Percentiles rank a stretch among this genome's conserved stretches.
Conservation (phyloP, 116 monocot species). For the Iris pallida region DNA sequence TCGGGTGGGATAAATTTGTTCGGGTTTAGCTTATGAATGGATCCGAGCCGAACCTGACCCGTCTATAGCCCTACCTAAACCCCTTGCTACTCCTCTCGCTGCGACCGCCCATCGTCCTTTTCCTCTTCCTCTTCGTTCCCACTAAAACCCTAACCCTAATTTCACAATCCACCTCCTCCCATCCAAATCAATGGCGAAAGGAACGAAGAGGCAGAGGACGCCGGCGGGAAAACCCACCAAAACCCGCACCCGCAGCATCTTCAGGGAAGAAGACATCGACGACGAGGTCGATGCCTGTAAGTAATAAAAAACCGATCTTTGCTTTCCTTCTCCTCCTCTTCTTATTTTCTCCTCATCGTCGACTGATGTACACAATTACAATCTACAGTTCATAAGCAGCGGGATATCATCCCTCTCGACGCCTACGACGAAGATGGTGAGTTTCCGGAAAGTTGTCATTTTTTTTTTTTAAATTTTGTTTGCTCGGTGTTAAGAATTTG, state of each 20-base stretch:
- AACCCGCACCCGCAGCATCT: background rate
- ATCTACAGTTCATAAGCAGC: constrained; percentile 52
- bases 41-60: too few relatives aligned
- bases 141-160: too few relatives aligned
- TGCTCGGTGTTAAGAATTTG: background rate
- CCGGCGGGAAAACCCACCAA: background rate
- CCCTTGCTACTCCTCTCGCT: too few relatives aligned
- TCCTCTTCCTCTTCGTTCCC: too few relatives aligned
- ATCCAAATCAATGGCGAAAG: constrained; percentile 18
- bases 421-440: constrained; percentile 19
- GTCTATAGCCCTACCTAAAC: too few relatives aligned
- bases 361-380: background rate
- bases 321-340: background rate
- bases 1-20: too few relatives aligned
- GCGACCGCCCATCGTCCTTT: too few relatives aligned
- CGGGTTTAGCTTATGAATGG: too few relatives aligned
- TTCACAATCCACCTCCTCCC: too few relatives aligned
- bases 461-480: background rate
- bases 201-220: constrained; percentile 25
- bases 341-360: background rate
- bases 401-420: constrained; percentile 51
- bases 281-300: constrained; percentile 59
- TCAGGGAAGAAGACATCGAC: constrained; percentile 32
- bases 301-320: background rate
- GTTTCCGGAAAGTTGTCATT: background rate